Evolutionary conservation across 306 rosid genomes (phyloP).

Genomic region (Vigna reflexopilosa): DNA sequence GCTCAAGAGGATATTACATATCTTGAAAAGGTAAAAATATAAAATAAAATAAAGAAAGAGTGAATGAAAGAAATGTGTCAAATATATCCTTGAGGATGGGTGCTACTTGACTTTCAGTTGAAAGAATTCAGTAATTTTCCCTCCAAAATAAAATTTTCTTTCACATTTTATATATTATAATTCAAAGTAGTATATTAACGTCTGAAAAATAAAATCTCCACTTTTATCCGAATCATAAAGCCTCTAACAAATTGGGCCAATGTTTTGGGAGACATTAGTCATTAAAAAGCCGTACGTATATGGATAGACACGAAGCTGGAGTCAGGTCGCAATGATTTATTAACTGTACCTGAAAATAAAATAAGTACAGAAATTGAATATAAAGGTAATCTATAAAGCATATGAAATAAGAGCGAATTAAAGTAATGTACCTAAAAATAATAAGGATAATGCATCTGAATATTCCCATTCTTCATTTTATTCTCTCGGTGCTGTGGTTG

Average conservation of each 20-base stretch:
- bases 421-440: background rate
- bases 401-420: background rate
- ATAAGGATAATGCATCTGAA: background rate
- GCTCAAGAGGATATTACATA: too few relatives aligned
- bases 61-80: too few relatives aligned
- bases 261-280: background rate
- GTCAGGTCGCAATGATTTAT: conserved; percentile 6
- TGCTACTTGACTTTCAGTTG: too few relatives aligned
- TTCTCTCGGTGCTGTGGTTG: background rate
- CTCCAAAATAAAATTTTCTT: too few relatives aligned
- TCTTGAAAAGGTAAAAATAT: too few relatives aligned
- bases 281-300: background rate
- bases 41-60: too few relatives aligned
- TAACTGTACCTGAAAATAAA: background rate
- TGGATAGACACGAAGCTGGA: conserved; percentile 10
- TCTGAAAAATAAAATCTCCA: too few relatives aligned
- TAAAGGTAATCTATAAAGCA: background rate
- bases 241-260: background rate
- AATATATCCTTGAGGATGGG: too few relatives aligned
- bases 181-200: too few relatives aligned
- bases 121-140: too few relatives aligned
- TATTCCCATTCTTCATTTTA: conserved; percentile 1
- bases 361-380: background rate
- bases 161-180: too few relatives aligned
- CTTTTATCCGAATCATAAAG: background rate